Percentiles rank a stretch among this genome's conserved stretches.
Conservation (phyloP, 1,284 basidiomycete species). For the Sphaerobolus stellatus region DNA sequence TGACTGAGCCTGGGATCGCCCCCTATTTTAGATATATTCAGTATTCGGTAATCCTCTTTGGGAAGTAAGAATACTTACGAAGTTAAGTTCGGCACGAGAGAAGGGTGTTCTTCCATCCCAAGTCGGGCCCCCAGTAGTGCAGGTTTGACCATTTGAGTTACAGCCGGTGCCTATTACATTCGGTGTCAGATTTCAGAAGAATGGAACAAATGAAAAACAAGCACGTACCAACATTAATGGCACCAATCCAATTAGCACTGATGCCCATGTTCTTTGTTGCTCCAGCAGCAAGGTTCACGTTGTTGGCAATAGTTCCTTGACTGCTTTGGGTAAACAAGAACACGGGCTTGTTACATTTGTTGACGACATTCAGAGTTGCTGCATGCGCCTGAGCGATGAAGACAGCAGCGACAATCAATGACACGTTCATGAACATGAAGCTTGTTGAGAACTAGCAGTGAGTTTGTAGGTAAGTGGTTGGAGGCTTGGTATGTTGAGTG, state of each 20-base stretch:
- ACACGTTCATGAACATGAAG: too few species aligned
- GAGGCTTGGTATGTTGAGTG: too few species aligned
- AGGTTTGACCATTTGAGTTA: constrained; percentile 19
- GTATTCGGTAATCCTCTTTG: background rate
- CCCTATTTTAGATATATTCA: constrained; percentile 17
- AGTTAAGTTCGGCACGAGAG: constrained; percentile 33
- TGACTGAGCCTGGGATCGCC: constrained; percentile 31
- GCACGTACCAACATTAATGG: constrained; percentile 33
- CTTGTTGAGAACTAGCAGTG: too few species aligned
- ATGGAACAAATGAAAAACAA: background rate
- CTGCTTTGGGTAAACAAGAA: constrained; percentile 32
- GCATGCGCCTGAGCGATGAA: constrained; percentile 20
- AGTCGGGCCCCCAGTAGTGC: constrained; percentile 32
- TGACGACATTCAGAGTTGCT: constrained; percentile 28
- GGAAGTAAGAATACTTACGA: constrained; percentile 13
- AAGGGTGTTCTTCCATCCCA: constrained; percentile 33
- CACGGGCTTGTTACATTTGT: constrained; percentile 29
- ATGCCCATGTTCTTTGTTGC: constrained; percentile 29
- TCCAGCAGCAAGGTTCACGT: constrained; percentile 25
- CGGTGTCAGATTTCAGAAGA: background rate
- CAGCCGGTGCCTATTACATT: constrained; percentile 31
- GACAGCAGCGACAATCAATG: background rate
- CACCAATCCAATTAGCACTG: constrained; percentile 33
- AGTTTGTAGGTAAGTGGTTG: too few species aligned
- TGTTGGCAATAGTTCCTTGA: constrained; percentile 26